Conservation (phyloP, 352 stramenopile species). For the Phytophthora fragariae region DNA sequence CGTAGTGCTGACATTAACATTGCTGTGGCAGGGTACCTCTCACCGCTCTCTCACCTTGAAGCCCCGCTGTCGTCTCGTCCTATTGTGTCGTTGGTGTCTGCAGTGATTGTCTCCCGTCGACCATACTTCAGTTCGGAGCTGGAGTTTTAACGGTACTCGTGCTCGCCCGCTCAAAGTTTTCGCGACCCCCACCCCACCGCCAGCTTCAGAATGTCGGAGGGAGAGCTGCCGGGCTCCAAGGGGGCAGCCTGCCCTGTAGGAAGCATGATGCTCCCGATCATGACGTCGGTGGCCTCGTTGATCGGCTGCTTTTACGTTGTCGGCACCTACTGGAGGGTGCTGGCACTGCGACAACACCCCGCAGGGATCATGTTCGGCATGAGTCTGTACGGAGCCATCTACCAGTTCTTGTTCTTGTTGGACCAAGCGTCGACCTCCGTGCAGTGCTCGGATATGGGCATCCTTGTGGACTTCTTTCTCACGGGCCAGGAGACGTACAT, state of each 20-base stretch:
- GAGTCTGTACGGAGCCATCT: slow-evolving; percentile 84
- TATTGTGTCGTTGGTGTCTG: slow-evolving; percentile 12
- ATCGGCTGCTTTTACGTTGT: slow-evolving; percentile 85
- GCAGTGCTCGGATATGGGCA: slow-evolving; percentile 64
- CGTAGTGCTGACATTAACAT: background rate
- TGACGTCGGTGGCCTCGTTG: slow-evolving; percentile 74
- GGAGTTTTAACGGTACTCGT: background rate
- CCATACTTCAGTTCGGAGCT: slow-evolving; percentile 10
- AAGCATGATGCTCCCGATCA: slow-evolving; percentile 62
- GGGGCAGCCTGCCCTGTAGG: slow-evolving; percentile 47
- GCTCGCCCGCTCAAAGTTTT: background rate
- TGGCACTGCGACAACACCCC: slow-evolving; percentile 76
- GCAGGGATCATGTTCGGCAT: slow-evolving; percentile 91
- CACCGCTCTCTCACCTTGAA: slow-evolving; percentile 7
- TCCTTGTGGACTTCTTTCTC: slow-evolving; percentile 85
- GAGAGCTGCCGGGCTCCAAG: slow-evolving; percentile 9
- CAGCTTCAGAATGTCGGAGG: slow-evolving; percentile 27
- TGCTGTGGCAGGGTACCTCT: slow-evolving; percentile 29
- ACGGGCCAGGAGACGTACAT: slow-evolving; percentile 90
- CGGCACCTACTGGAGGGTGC: slow-evolving; percentile 69
- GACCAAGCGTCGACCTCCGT: slow-evolving; percentile 52
- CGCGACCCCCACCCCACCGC: background rate
- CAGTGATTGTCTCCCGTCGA: slow-evolving; percentile 18
- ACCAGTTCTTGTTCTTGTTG: slow-evolving; percentile 83
- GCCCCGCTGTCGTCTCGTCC: slow-evolving; percentile 1